Percentiles rank a stretch among this genome's conserved stretches.
phyloP scores from a whole-genome alignment of 2,329 filamentous ascomycete genomes.

The Thermothelomyces thermophilus region DNA sequence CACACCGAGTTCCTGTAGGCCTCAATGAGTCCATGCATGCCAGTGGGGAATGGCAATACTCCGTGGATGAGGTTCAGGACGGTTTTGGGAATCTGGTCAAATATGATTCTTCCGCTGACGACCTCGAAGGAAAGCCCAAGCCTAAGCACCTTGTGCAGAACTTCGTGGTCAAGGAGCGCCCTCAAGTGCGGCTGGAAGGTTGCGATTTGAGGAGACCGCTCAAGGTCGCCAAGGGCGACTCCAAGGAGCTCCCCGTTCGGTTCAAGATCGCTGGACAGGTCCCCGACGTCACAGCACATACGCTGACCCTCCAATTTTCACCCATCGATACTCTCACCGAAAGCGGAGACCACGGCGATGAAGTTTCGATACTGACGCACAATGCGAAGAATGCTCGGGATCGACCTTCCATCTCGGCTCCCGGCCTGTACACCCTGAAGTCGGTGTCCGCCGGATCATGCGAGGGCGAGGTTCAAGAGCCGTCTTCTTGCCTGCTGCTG shows the following conservation, averaged over 20 bases:
- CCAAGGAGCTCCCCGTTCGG: slow-evolving; percentile 61
- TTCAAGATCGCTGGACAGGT: slow-evolving; percentile 58
- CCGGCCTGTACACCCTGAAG: slow-evolving; percentile 81
- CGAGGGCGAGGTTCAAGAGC: slow-evolving; percentile 82
- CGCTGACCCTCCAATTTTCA: slow-evolving; percentile 75
- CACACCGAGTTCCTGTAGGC: slow-evolving; percentile 68
- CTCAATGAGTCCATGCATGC: slow-evolving; percentile 83
- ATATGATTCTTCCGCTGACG: slow-evolving; percentile 61
- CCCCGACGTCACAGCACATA: slow-evolving; percentile 59
- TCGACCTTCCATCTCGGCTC: slow-evolving; percentile 61
- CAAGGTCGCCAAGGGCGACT: slow-evolving; percentile 70
- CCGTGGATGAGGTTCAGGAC: slow-evolving; percentile 86
- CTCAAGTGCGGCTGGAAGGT: slow-evolving; percentile 61
- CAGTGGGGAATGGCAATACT: slow-evolving; percentile 80
- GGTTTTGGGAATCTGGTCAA: slow-evolving; percentile 79
- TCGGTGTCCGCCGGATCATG: slow-evolving; percentile 76
- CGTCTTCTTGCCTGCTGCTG: slow-evolving; percentile 83
- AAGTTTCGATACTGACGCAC: slow-evolving; percentile 51
- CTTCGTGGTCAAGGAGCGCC: slow-evolving; percentile 82
- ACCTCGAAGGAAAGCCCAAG: slow-evolving; percentile 58
- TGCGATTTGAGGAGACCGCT: slow-evolving; percentile 77
- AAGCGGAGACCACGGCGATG: slow-evolving; percentile 61
- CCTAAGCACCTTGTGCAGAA: slow-evolving; percentile 62
- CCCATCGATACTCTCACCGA: slow-evolving; percentile 62
- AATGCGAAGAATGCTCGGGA: slow-evolving; percentile 56